These are phyloP conservation scores for Paracamarosporium sp. DNA, from an alignment of 2,329 filamentous ascomycete genomes.

Conservation along the genomic window DNA sequence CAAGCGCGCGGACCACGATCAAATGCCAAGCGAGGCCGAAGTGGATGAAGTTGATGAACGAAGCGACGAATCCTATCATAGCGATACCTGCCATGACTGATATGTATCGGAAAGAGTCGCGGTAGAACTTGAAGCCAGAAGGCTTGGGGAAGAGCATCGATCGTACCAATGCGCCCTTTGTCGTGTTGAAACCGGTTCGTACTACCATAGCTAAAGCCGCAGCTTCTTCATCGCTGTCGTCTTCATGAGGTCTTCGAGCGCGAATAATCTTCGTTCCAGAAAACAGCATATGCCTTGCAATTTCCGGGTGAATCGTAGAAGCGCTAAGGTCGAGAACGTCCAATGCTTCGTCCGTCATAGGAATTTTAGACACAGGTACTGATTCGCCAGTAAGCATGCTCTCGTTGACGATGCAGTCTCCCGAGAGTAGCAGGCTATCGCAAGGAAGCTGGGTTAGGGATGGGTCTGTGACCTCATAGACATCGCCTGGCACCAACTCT, in stretches of 20 bases:
- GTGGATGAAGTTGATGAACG: slow-evolving; percentile 90
- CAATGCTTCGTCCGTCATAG: slow-evolving; percentile 82
- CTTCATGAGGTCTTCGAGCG: slow-evolving; percentile 85
- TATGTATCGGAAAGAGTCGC: slow-evolving; percentile 97
- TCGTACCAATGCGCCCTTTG: slow-evolving; percentile 91
- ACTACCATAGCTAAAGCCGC: slow-evolving; percentile 91
- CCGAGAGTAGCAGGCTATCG: slow-evolving; percentile 87
- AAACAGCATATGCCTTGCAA: slow-evolving; percentile 90
- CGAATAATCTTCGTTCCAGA: slow-evolving; percentile 95
- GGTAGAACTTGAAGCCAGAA: slow-evolving; percentile 97
- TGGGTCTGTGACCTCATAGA: slow-evolving; percentile 96
- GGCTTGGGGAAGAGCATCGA: slow-evolving; percentile 99
- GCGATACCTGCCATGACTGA: slow-evolving; percentile 93
- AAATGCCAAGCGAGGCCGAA: slow-evolving; percentile 85
- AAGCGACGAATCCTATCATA: slow-evolving; percentile 83
- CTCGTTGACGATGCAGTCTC: slow-evolving; percentile 98
- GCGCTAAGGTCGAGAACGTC: slow-evolving; percentile 77
- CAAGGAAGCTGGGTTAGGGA: slow-evolving; percentile 86
- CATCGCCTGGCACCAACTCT: slow-evolving; percentile 91
- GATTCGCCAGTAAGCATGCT: slow-evolving; percentile 99
- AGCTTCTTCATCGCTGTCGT: slow-evolving; percentile 83
- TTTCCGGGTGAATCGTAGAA: slow-evolving; percentile 80
- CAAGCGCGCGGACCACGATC: slow-evolving; percentile 89
- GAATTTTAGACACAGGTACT: slow-evolving; percentile 91
- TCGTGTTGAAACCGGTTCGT: slow-evolving; percentile 95